These are phyloP conservation scores for Cyberlindnera nakhonratchasimensis DNA, from an alignment of 805 yeast genomes.

Conservation along the genomic window DNA sequence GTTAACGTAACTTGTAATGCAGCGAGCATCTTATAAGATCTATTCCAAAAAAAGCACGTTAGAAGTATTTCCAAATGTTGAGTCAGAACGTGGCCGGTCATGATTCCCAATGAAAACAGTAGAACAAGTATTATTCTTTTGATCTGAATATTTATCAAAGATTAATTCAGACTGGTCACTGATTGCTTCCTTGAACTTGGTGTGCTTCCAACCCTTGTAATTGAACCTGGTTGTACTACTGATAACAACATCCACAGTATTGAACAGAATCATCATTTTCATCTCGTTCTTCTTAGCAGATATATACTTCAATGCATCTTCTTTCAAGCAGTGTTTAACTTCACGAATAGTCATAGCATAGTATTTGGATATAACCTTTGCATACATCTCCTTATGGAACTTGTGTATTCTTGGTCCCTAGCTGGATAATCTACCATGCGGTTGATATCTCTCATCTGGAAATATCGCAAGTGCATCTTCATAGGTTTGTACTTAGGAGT, in stretches of 20 bases:
- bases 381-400: conserved; percentile 50
- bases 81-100: conserved; percentile 52
- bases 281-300: conserved; percentile 36
- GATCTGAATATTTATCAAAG: conserved; percentile 30
- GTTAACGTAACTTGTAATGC: conserved; percentile 43
- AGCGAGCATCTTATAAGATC: conserved; percentile 49
- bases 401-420: conserved; percentile 58
- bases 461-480: conserved; percentile 47
- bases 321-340: conserved; percentile 42
- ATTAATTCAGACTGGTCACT: conserved; percentile 35
- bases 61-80: conserved; percentile 48
- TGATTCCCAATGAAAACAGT: conserved; percentile 53
- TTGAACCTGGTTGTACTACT: conserved; percentile 34
- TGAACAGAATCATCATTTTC: conserved; percentile 39
- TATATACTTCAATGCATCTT: conserved; percentile 42
- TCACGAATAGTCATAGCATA: conserved; percentile 59
- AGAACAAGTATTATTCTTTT: conserved; percentile 51
- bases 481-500: conserved; percentile 43
- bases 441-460: conserved; percentile 41
- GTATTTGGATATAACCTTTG: conserved; percentile 39
- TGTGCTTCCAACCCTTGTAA: conserved; percentile 32
- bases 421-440: conserved; percentile 31
- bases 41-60: conserved; percentile 30
- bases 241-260: conserved; percentile 36
- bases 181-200: conserved; percentile 41